These are phyloP conservation scores for Suillus fuscotomentosus DNA, from an alignment of 768 basidiomycete species.

Conservation along the genomic window DNA sequence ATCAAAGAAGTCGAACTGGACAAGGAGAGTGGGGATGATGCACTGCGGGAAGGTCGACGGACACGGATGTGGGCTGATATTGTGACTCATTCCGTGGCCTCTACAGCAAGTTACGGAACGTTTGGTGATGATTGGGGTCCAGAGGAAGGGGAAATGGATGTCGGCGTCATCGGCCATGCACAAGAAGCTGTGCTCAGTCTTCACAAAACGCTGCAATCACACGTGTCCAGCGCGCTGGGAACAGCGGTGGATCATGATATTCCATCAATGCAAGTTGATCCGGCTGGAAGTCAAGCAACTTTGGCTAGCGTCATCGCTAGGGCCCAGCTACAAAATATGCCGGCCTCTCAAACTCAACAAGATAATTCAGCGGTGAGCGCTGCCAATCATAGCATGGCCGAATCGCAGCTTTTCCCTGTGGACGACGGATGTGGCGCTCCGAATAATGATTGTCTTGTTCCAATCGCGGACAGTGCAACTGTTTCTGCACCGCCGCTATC, in stretches of 20 bases:
- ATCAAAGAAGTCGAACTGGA: constrained; percentile 58
- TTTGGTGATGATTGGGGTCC: constrained; percentile 26
- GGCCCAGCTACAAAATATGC: constrained; percentile 54
- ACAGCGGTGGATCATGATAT: constrained; percentile 25
- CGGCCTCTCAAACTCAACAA: constrained; percentile 17
- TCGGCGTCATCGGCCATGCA: constrained; percentile 44
- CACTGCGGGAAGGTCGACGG: constrained; percentile 55
- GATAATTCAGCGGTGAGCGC: constrained; percentile 4
- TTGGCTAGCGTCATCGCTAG: constrained; percentile 71
- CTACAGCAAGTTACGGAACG: constrained; percentile 8
- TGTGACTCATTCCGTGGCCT: constrained; percentile 34
- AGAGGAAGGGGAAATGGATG: constrained; percentile 65
- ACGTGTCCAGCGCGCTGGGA: constrained; percentile 58
- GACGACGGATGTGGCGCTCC: constrained; percentile 5
- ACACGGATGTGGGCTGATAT: constrained; percentile 66
- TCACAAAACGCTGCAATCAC: constrained; percentile 53
- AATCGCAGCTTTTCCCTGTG: constrained; percentile 10
- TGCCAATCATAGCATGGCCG: constrained; percentile 10
- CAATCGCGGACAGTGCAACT: constrained; percentile 9
- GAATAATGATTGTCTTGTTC: constrained; percentile 8
- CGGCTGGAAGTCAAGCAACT: constrained; percentile 60
- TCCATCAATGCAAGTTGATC: constrained; percentile 36
- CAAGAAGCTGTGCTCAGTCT: constrained; percentile 54
- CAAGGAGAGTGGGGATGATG: constrained; percentile 35
- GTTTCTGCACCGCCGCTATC: constrained; percentile 45